A percentile compares a stretch with the other conserved stretches of the same genome.
These are phyloP conservation scores for Hymenoscyphus fraxineus DNA, from an alignment of 2,329 filamentous ascomycete species.

Conservation along the genomic window DNA sequence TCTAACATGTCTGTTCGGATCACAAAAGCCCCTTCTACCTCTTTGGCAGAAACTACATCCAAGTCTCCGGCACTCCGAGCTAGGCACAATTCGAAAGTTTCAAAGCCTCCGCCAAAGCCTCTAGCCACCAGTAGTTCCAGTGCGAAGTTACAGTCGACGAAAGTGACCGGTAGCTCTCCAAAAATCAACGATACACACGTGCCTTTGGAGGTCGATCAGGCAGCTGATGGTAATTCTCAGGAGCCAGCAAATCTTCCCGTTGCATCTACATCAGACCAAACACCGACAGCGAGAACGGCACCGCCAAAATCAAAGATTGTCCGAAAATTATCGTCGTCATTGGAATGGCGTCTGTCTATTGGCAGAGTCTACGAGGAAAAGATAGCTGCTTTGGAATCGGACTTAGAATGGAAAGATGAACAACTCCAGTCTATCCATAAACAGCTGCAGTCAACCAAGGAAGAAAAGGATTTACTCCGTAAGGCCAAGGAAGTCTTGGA, in stretches of 20 bases:
- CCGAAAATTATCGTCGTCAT: background rate
- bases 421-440: background rate
- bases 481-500: constrained; percentile 12
- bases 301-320: background rate
- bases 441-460: constrained; percentile 11
- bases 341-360: background rate
- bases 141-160: background rate
- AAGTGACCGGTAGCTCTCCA: background rate
- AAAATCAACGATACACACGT: background rate
- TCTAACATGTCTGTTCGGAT: background rate
- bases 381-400: background rate
- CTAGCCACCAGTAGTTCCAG: background rate
- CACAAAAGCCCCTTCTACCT: constrained; percentile 8
- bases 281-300: background rate
- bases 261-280: background rate
- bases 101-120: background rate
- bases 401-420: background rate
- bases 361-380: background rate
- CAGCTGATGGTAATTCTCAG: background rate
- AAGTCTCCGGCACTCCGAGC: background rate
- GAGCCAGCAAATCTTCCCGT: background rate
- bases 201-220: background rate
- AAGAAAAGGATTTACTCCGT: constrained; percentile 16
- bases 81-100: background rate
- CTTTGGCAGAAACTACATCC: background rate